These are phyloP conservation scores for Globisporangium ultimum DNA, from an alignment of 352 stramenopile species.

Conservation along the genomic window DNA sequence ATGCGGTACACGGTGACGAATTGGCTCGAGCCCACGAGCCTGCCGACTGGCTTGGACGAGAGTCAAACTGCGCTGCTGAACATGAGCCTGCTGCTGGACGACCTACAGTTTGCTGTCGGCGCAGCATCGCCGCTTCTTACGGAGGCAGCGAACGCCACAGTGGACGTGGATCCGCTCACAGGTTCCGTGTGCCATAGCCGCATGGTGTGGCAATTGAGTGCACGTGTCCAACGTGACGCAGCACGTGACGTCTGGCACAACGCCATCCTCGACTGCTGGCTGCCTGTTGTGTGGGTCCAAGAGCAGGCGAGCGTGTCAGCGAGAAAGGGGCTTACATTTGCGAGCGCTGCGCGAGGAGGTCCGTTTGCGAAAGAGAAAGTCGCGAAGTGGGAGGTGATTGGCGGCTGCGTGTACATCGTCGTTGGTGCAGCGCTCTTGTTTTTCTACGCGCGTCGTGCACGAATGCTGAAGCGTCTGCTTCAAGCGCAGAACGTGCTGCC, in stretches of 20 bases:
- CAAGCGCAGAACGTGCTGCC: constrained; percentile 23
- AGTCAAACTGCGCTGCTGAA: constrained; percentile 23
- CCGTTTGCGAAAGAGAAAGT: constrained; percentile 38
- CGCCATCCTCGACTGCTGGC: constrained; percentile 19
- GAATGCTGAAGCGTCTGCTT: constrained; percentile 13
- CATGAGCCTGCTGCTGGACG: constrained; percentile 39
- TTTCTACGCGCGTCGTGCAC: constrained; percentile 15
- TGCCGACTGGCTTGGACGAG: constrained; percentile 29
- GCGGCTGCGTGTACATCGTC: constrained; percentile 22
- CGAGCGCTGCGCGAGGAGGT: constrained; percentile 9
- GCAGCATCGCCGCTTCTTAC: not conserved
- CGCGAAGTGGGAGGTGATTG: constrained; percentile 26
- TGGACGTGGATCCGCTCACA: constrained; percentile 52
- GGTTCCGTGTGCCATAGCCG: constrained; percentile 46
- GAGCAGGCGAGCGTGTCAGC: constrained; percentile 40
- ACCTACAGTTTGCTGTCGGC: constrained; percentile 32
- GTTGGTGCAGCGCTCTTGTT: constrained; percentile 13
- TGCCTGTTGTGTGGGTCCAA: constrained; percentile 46
- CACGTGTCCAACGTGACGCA: constrained; percentile 12
- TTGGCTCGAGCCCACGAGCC: constrained; percentile 31
- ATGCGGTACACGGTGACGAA: constrained; percentile 42
- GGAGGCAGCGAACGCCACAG: constrained; percentile 3
- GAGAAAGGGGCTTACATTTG: constrained; percentile 12
- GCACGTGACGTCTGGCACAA: constrained; percentile 36
- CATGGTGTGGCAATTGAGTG: constrained; percentile 47